Evolutionary conservation across 495 filamentous ascomycete genomes (phyloP).

Genomic region (Penicillium malachiteum): DNA sequence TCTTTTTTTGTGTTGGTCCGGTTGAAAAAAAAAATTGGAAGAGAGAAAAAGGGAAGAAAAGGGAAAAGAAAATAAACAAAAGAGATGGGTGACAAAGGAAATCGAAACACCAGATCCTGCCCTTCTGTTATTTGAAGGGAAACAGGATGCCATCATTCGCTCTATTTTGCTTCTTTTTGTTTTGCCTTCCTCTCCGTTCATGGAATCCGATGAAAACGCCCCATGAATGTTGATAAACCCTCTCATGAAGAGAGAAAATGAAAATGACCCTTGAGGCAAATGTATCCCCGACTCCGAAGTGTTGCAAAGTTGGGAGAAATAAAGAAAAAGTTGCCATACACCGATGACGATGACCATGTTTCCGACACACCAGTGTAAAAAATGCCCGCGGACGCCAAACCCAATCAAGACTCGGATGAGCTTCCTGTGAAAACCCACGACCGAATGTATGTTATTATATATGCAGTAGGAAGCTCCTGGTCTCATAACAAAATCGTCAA

Average conservation of each 20-base stretch:
- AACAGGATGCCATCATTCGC: constrained; percentile 21
- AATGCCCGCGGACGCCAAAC: constrained; percentile 45
- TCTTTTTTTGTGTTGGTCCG: constrained; percentile 12
- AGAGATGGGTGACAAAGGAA: constrained; percentile 25
- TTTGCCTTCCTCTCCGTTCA: constrained; percentile 2
- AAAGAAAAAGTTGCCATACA: constrained; percentile 24
- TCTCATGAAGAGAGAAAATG: neutral
- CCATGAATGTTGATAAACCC: neutral
- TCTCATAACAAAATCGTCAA: constrained; percentile 38
- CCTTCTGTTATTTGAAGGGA: constrained; percentile 12
- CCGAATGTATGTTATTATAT: constrained; percentile 29
- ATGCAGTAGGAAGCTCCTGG: constrained; percentile 45
- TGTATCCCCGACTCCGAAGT: constrained; percentile 5
- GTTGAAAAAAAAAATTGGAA: constrained; percentile 6
- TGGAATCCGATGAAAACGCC: constrained; percentile 2
- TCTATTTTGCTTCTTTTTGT: constrained; percentile 23
- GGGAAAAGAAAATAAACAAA: constrained; percentile 11
- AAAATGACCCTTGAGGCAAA: constrained; percentile 6
- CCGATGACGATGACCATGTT: constrained; percentile 24
- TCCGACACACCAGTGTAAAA: constrained; percentile 29
- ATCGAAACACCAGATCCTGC: constrained; percentile 21
- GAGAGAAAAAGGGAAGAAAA: too few relatives aligned
- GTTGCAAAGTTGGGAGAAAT: constrained; percentile 1
- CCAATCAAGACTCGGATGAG: constrained; percentile 31
- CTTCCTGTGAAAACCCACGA: constrained; percentile 18